Evolutionary conservation across 805 yeast species (phyloP).

Genomic region (Teunomyces lycoperdinae): DNA sequence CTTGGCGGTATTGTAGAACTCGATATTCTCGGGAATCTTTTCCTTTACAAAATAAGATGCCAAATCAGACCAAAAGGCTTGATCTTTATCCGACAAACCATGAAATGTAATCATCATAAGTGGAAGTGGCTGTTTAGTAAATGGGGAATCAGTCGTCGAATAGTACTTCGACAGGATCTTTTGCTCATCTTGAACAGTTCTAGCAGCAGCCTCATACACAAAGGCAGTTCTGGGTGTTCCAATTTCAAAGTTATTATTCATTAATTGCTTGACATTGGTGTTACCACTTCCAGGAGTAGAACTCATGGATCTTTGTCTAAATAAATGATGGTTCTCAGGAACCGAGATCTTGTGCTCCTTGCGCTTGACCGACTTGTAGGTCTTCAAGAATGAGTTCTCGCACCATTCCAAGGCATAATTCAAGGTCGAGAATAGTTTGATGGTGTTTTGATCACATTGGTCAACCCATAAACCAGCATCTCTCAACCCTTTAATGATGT

Average conservation of each 20-base stretch:
- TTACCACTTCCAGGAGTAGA: conserved; percentile 5
- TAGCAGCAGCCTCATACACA: conserved; percentile 51
- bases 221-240: conserved; percentile 57
- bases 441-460: conserved; percentile 28
- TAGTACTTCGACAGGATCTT: conserved; percentile 47
- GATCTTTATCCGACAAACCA: conserved; percentile 49
- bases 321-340: conserved; percentile 7
- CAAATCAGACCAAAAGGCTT: conserved; percentile 61
- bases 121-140: conserved; percentile 57
- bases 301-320: conserved; percentile 7
- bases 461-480: conserved; percentile 78
- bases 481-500: conserved; percentile 65
- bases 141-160: conserved; percentile 32
- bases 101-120: conserved; percentile 62
- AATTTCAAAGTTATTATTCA: conserved; percentile 21
- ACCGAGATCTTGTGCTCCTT: conserved; percentile 10
- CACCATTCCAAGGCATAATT: conserved; percentile 95
- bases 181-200: conserved; percentile 43
- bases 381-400: conserved; percentile 80
- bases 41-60: conserved; percentile 53
- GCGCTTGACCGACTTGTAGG: conserved; percentile 45
- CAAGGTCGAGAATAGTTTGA: conserved; percentile 70
- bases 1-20: conserved; percentile 44
- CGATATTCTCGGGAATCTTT: conserved; percentile 43
- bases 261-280: conserved; percentile 9